phyloP scores from a whole-genome alignment of 768 basidiomycete species.

The Rhizopogon sp. region DNA sequence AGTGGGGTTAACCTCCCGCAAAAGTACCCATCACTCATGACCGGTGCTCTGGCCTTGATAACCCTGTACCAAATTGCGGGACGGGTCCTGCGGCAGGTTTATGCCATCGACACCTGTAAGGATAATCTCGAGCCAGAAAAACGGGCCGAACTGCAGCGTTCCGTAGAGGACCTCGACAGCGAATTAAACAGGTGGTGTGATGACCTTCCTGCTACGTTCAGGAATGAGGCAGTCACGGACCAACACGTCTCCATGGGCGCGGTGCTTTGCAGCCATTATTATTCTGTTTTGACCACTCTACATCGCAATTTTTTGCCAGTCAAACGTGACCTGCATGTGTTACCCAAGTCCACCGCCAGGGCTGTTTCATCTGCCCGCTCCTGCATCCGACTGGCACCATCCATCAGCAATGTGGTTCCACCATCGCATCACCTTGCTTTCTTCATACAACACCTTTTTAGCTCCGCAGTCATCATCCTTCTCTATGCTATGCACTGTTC shows the following conservation, averaged over 20 bases:
- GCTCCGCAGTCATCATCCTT: constrained; percentile 80
- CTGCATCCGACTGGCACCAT: constrained; percentile 80
- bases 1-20: constrained; percentile 54
- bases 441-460: constrained; percentile 87
- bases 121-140: constrained; percentile 70
- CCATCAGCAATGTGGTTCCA: constrained; percentile 79
- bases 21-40: constrained; percentile 67
- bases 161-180: constrained; percentile 73
- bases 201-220: constrained; percentile 68
- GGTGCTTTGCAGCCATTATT: constrained; percentile 84
- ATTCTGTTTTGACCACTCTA: constrained; percentile 80
- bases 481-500: constrained; percentile 82
- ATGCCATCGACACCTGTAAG: constrained; percentile 73
- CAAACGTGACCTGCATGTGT: constrained; percentile 62
- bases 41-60: constrained; percentile 71
- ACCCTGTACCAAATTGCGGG: constrained; percentile 83
- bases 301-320: constrained; percentile 87
- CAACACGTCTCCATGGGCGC: constrained; percentile 84
- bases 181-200: constrained; percentile 84
- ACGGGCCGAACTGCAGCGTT: constrained; percentile 68
- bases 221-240: constrained; percentile 65
- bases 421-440: constrained; percentile 84
- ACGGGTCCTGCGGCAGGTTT: constrained; percentile 76
- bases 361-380: constrained; percentile 82
- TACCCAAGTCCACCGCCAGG: constrained; percentile 70